These are phyloP conservation scores for Heliamphora pulchella DNA, from an alignment of 179 eudicot genomes.

Conservation along the genomic window DNA sequence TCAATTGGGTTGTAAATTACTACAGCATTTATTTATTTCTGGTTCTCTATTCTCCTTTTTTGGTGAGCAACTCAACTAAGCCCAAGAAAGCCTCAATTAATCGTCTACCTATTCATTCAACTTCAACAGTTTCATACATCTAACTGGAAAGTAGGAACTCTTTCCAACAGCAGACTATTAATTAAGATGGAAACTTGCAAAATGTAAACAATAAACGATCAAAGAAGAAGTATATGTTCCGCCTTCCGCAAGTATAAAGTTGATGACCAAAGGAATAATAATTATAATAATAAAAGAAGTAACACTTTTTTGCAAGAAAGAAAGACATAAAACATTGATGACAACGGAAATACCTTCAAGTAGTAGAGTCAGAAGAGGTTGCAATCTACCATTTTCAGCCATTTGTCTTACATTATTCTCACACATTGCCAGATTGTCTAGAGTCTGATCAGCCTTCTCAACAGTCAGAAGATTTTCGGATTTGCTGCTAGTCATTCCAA, in stretches of 20 bases:
- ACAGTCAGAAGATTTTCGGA: constrained; percentile 57
- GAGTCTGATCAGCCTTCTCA: constrained; percentile 69
- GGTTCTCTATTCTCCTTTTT: neutral
- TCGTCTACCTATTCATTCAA: neutral
- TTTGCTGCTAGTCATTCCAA: constrained; percentile 81
- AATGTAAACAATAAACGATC: neutral
- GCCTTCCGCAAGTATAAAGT: constrained; percentile 2
- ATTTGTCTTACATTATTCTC: constrained; percentile 80
- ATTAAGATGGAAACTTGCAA: neutral
- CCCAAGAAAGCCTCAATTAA: neutral
- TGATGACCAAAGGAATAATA: neutral
- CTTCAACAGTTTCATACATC: neutral
- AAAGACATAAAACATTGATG: neutral
- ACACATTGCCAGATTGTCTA: constrained; percentile 64
- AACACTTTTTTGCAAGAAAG: neutral
- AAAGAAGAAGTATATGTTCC: neutral
- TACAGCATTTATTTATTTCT: neutral
- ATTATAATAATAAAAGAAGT: neutral
- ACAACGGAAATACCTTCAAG: constrained; percentile 54
- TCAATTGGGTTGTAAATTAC: neutral
- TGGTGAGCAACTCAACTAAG: neutral
- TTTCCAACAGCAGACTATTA: constrained; percentile 7
- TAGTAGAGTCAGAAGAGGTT: constrained; percentile 63
- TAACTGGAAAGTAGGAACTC: neutral
- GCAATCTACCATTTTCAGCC: constrained; percentile 90